Base-by-base conservation (phyloP, 257 asterid genomes). In the Vinca minor region DNA sequence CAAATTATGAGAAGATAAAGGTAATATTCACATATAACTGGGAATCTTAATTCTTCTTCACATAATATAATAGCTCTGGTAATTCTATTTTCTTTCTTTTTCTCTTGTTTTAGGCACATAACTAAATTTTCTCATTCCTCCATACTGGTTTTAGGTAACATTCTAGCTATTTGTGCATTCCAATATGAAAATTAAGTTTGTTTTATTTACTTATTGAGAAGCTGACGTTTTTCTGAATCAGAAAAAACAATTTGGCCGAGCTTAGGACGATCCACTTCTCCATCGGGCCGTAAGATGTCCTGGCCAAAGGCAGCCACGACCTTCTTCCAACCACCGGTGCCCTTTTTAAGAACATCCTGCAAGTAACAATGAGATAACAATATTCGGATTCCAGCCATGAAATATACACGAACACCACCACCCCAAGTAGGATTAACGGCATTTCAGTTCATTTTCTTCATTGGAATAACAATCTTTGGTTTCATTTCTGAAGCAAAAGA, bases 271-370 rank as follows among this genome's bases (percentile, higher is more conserved):
- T 93, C 95, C 49, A 93, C 88, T 76, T 85, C 97, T 62, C 96
- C 96, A 50, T 76, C 65, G 35, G 81, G 78, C 56, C 74, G 78
- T 76, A 93, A 81, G 63, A 89, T 85, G 28, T 85, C 96, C 35
- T 77, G 82, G 34, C 97, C 94, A 60, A 93, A 89, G 31, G 96
- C 83, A 7, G 81, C 87, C 73, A 87, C 95, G 29, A 80, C 95
- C 74, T 84, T 85, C 68, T 77, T 93, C 94, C 97, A 89, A 3
- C 99, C 99, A 68, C 92, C 88, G 4, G 85, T 83, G 54, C 91
- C 98, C 69, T 87, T 80, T 75, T 77, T 89, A 83, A 93, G 72
- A 45, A 81, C 85, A 65, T 81, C 75, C 95, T 91, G 44, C 36
- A 70, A 39, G 29, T 5, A n/a, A 13, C 18, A 49, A 29, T 10